Evolutionary conservation across 1,284 basidiomycete species (phyloP), one percentile per base, ranked within the genome.

Genomic region (Marasmius tenuissimus): DNA sequence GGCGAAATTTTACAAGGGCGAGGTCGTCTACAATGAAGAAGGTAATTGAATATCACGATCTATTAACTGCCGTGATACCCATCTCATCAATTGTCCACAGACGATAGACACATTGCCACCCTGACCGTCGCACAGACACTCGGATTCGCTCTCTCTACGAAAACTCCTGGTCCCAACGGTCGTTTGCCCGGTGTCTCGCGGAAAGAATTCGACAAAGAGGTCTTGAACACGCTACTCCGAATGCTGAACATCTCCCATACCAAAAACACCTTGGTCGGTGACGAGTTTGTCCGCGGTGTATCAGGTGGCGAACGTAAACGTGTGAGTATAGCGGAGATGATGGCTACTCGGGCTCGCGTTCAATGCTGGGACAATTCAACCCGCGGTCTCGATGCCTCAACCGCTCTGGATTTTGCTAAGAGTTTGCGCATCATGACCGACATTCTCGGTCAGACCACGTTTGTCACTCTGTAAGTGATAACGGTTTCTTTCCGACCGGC

Each of bases 271-370:
- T 84, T 92, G 3, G 92, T 96, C 48, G 94, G 94, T 3, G 87
- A 94, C 70, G 89, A 89, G 63, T 91, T 89, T 65, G 87, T 95
- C 1, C 87, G 93, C 14, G 94, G 94, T 63, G 88, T 96, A 3
- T 91, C 89, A 0, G 94, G 94, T 55, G 94, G 95, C 40, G 92
- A 94, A 71, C 82, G 89, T 39, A 94, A 93, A 74, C 92, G 94
- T 67, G 92, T 96, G 14, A 92, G 89, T 54, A 94, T 96, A 69
- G 87, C 90, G 6, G 94, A 96, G 76, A 91, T 91, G 82, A 88
- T 96, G 83, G 84, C 89, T 0, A 90, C 88, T 6, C 84, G 89
- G 51, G 90, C 89, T 27, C 85, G 85, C 49, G 85, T 94, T n/a
- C 85, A 91, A 63, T 86, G 84, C 64, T 94, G 91, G 87, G 92